These are phyloP conservation scores for Pythium insidiosum DNA, from an alignment of 352 stramenopile genomes.

Conservation along the genomic window DNA sequence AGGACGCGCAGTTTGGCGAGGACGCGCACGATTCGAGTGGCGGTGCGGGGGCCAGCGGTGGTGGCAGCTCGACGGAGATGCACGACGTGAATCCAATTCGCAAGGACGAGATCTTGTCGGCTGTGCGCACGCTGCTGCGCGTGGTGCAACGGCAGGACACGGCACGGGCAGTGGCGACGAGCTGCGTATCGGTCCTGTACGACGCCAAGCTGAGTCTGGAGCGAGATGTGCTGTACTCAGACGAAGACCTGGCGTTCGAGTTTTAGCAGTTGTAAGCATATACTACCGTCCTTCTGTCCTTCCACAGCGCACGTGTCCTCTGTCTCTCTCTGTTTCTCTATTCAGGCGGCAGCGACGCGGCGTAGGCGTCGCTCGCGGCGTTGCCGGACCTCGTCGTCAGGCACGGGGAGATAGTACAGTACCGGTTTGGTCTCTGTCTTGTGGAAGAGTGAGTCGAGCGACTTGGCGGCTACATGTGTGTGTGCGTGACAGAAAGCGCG, in stretches of 20 bases:
- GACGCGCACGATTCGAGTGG: slow-evolving; percentile 15
- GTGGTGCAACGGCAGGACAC: slow-evolving; percentile 59
- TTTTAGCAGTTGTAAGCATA: slow-evolving; percentile 20
- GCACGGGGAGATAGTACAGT: slow-evolving; percentile 75
- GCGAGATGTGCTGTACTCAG: slow-evolving; percentile 71
- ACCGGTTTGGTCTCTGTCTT: slow-evolving; percentile 73
- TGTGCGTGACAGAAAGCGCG: slow-evolving; percentile 10
- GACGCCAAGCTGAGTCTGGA: slow-evolving; percentile 80
- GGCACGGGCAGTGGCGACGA: slow-evolving; percentile 51
- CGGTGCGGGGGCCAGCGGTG: slow-evolving; percentile 11
- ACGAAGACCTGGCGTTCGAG: slow-evolving; percentile 76
- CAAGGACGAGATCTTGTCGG: slow-evolving; percentile 73
- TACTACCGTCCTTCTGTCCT: too few species aligned
- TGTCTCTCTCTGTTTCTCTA: neutral
- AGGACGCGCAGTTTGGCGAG: slow-evolving; percentile 11
- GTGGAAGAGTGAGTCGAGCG: slow-evolving; percentile 69
- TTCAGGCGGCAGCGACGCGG: neutral
- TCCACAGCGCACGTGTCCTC: neutral
- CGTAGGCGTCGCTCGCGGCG: neutral
- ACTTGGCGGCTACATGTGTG: slow-evolving; percentile 13
- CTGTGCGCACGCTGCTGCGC: slow-evolving; percentile 61
- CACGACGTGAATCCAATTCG: slow-evolving; percentile 80
- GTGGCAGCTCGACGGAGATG: slow-evolving; percentile 11
- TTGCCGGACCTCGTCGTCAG: slow-evolving; percentile 44
- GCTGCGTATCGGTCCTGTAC: slow-evolving; percentile 70